Evolutionary conservation across 176 grass and related monocot species (phyloP), one percentile per base, ranked within the genome.

Genomic region (Phragmites australis): DNA sequence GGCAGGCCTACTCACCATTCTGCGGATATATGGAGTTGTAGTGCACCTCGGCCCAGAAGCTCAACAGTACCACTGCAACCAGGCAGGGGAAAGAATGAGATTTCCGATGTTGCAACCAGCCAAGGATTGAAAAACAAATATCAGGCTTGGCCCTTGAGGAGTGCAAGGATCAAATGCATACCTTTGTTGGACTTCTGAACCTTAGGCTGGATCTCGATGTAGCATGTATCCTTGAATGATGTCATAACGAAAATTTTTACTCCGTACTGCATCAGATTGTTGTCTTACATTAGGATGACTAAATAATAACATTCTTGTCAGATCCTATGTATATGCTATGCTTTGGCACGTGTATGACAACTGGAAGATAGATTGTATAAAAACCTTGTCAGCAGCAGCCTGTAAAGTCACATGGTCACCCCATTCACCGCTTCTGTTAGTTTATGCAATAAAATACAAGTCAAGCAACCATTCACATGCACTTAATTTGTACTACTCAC

Each of bases 41-140:
- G 77, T 97, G 95, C 76, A 97, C 95, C 92, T 97, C 95, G 3
- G 95, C 95, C 95, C 95, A 97, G 78, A 97, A 97, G 85, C 95
- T 97, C 83, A 97, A 83, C 67, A 97, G 88, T 62, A 97, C 70
- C 71, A 97, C 95, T 97, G 83, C 73, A 84, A 68, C 11, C 57
- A 86, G 58, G 30, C 70, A 74, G 57, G 47, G 32, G 27, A 12
- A 18, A 69, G 13, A 66, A 66, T 67, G 58, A 46, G 23, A 47
- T 62, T 58, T 19, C 23, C 46, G 25, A 76, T 29, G 17, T 26
- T 55, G 16, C 42, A 78, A 78, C 18, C 29, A 77, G 29, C 5
- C 30, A 50, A 65, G 6, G 27, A 78, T 2, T n/a, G 17, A 29
- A 29, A 48, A 29, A 49, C 14, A 30, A 76, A 15, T 44, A 60